A percentile compares a stretch with the other conserved stretches of the same genome.
Conservation (phyloP, 192 early-diverging fungal species). For the Coemansia sp. region DNA sequence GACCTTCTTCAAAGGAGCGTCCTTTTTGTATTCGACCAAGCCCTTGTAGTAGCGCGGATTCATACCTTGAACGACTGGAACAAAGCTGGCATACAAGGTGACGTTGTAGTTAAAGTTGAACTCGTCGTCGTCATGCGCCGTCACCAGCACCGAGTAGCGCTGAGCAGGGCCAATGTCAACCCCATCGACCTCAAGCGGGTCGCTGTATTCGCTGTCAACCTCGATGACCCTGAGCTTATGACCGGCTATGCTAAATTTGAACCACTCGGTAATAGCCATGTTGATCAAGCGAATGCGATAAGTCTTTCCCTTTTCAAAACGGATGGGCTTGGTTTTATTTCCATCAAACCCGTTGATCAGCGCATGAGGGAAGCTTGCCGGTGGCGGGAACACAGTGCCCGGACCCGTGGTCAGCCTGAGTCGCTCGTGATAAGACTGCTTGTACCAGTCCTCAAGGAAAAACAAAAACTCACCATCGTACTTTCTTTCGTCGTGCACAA, state of each 20-base stretch:
- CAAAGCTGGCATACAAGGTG: constrained; percentile 8
- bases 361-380: not conserved
- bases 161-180: constrained; percentile 19
- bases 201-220: not conserved
- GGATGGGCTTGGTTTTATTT: constrained; percentile 5
- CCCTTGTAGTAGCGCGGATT: constrained; percentile 12
- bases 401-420: not conserved
- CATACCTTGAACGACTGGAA: not conserved
- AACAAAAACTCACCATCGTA: constrained; percentile 7
- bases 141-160: constrained; percentile 23
- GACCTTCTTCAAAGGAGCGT: not conserved
- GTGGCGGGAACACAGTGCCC: not conserved
- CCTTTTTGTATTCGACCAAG: constrained; percentile 8
- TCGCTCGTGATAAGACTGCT: not conserved
- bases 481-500: constrained; percentile 54
- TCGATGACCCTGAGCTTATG: constrained; percentile 8
- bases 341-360: constrained; percentile 23
- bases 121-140: constrained; percentile 5
- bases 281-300: constrained; percentile 23
- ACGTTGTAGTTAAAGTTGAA: constrained; percentile 23
- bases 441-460: constrained; percentile 9
- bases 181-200: not conserved
- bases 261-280: constrained; percentile 14
- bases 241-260: constrained; percentile 14
- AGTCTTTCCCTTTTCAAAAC: constrained; percentile 6